A percentile compares a stretch with the other conserved stretches of the same genome.
Evolutionary conservation across 495 filamentous ascomycete species (phyloP).

Genomic region (Cudoniella acicularis): DNA sequence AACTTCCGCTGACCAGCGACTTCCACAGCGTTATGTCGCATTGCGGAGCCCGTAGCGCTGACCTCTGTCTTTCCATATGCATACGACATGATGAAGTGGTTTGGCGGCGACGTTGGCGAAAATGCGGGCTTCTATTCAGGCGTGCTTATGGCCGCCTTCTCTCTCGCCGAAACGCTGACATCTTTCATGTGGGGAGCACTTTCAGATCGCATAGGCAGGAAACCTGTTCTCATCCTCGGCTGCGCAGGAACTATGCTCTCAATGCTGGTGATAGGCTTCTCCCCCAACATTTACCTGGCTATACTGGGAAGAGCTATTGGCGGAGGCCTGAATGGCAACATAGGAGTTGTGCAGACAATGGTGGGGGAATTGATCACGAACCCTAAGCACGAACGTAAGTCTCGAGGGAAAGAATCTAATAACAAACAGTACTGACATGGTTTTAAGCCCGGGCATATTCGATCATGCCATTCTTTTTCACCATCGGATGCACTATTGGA

Average conservation of each 20-base stretch:
- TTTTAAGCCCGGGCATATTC: slow-evolving; percentile 72
- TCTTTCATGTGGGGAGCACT: slow-evolving; percentile 70
- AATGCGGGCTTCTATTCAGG: slow-evolving; percentile 88
- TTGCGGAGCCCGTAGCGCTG: slow-evolving; percentile 98
- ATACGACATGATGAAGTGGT: slow-evolving; percentile 95
- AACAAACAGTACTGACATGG: slow-evolving; percentile 12
- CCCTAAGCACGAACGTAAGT: slow-evolving; percentile 84
- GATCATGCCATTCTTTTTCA: slow-evolving; percentile 35
- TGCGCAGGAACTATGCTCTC: slow-evolving; percentile 85
- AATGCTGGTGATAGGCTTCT: slow-evolving; percentile 90
- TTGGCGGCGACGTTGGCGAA: slow-evolving; percentile 67
- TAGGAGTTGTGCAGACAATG: slow-evolving; percentile 80
- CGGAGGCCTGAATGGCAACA: slow-evolving; percentile 78
- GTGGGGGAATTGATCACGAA: slow-evolving; percentile 88
- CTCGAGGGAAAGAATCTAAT: neutral
- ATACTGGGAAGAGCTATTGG: slow-evolving; percentile 84
- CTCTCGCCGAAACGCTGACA: slow-evolving; percentile 82
- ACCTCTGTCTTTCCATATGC: slow-evolving; percentile 99
- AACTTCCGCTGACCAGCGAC: too few relatives aligned
- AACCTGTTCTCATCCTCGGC: slow-evolving; percentile 84
- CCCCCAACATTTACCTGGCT: slow-evolving; percentile 75
- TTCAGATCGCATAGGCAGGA: slow-evolving; percentile 87
- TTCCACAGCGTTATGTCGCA: slow-evolving; percentile 91
- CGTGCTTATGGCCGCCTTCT: slow-evolving; percentile 95
- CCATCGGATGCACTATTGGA: slow-evolving; percentile 48